Evolutionary conservation across 2,329 filamentous ascomycete species (phyloP).

Genomic region (Thelonectria discophora): DNA sequence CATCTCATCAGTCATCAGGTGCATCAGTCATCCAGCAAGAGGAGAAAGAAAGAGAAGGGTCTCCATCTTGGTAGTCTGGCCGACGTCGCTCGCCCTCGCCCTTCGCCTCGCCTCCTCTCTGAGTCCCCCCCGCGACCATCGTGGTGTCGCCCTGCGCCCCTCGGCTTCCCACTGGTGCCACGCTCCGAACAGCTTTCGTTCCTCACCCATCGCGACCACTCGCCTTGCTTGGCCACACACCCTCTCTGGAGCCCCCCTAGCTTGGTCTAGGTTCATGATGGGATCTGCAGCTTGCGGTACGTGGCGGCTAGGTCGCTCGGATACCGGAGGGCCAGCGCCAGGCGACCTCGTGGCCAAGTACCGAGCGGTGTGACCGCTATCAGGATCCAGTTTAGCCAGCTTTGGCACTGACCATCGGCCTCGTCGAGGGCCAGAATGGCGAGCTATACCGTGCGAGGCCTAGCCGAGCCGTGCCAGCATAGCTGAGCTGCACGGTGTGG

Average conservation of each 20-base stretch:
- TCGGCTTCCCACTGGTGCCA: slow-evolving; percentile 40
- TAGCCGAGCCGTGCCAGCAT: slow-evolving; percentile 14
- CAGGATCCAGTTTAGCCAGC: slow-evolving; percentile 19
- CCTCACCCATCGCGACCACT: slow-evolving; percentile 28
- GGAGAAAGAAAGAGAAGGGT: neutral
- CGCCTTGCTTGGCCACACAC: slow-evolving; percentile 37
- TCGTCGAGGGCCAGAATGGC: slow-evolving; percentile 7
- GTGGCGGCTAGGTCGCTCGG: slow-evolving; percentile 24
- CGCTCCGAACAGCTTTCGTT: slow-evolving; percentile 31
- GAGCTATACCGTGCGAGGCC: slow-evolving; percentile 19
- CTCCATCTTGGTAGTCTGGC: neutral
- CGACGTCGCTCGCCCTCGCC: neutral
- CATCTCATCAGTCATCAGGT: neutral
- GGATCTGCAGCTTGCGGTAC: slow-evolving; percentile 37
- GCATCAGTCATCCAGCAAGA: neutral
- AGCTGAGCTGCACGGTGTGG: slow-evolving; percentile 33
- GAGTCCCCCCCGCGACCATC: neutral
- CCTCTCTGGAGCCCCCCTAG: slow-evolving; percentile 27
- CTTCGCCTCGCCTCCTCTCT: slow-evolving; percentile 11
- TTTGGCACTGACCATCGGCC: slow-evolving; percentile 25
- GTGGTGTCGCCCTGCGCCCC: slow-evolving; percentile 26
- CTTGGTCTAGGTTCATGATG: slow-evolving; percentile 32
- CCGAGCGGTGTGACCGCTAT: slow-evolving; percentile 38
- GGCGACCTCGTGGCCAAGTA: slow-evolving; percentile 35
- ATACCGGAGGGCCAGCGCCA: neutral